These are phyloP conservation scores for Termitomyces sp. DNA, from an alignment of 768 basidiomycete genomes.

Conservation along the genomic window DNA sequence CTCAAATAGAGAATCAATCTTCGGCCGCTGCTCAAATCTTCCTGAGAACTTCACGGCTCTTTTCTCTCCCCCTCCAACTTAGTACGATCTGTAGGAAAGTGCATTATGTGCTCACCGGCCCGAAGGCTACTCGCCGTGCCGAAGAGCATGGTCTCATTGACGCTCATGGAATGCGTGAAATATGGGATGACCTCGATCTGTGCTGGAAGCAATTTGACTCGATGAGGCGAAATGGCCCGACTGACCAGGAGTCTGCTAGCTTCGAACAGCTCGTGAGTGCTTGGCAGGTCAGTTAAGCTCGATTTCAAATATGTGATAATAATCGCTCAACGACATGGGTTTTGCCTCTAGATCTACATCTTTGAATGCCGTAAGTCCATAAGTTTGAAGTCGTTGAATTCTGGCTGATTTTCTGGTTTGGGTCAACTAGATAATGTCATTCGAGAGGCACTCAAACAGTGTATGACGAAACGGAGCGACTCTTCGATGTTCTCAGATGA, in stretches of 20 bases:
- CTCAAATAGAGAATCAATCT: conserved; percentile 5
- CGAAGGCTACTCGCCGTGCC: conserved; percentile 57
- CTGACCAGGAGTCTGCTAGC: conserved; percentile 31
- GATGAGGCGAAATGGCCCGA: conserved; percentile 35
- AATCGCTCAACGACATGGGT: conserved; percentile 12
- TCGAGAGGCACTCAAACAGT: conserved; percentile 74
- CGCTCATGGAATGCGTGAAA: conserved; percentile 59
- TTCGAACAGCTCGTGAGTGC: conserved; percentile 67
- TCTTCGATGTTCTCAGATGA: conserved; percentile 33
- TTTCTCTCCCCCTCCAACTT: conserved; percentile 69
- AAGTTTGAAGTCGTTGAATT: neutral
- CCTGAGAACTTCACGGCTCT: conserved; percentile 50
- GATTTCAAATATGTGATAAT: conserved; percentile 2
- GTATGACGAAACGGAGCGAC: conserved; percentile 21
- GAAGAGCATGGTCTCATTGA: conserved; percentile 53
- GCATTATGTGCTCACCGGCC: conserved; percentile 74
- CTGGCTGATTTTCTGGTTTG: conserved; percentile 8
- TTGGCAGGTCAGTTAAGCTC: conserved; percentile 64
- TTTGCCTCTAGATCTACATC: conserved; percentile 62
- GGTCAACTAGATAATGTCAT: conserved; percentile 67
- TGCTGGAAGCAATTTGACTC: conserved; percentile 84
- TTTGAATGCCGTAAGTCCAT: conserved; percentile 76
- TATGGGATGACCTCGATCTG: conserved; percentile 80
- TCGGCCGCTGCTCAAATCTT: conserved; percentile 33
- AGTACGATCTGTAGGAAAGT: conserved; percentile 74